A percentile compares a stretch with the other conserved stretches of the same genome.
Evolutionary conservation across 176 grass and related monocot species (phyloP).

Genomic region (Rhipidocladum racemiflorum): DNA sequence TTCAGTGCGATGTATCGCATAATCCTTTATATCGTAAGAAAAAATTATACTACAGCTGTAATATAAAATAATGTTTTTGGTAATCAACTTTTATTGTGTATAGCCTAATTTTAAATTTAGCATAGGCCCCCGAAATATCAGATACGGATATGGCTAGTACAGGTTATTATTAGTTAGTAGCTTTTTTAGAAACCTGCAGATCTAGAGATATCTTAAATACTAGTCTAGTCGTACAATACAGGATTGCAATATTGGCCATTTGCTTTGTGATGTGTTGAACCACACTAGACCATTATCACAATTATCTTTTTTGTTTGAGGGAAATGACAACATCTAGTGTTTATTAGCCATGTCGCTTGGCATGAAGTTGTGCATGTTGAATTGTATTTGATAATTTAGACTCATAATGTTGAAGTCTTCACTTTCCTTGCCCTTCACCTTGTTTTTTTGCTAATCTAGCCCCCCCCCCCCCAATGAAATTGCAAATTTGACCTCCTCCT

Average conservation of each 20-base stretch:
- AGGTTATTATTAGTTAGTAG: neutral
- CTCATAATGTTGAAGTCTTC: neutral
- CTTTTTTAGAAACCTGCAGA: neutral
- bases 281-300: neutral
- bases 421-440: no score
- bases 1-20: no score
- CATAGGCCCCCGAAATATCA: no score
- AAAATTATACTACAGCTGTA: no score
- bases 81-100: no score
- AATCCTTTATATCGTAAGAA: no score
- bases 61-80: no score
- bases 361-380: neutral
- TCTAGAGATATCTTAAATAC: neutral
- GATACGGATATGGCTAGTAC: no score
- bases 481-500: no score
- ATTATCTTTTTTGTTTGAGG: neutral
- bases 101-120: no score
- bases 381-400: neutral
- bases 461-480: no score
- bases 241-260: neutral
- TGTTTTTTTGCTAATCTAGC: no score
- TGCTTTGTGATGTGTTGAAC: neutral
- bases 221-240: neutral
- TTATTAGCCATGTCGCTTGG: neutral
- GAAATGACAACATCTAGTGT: neutral